Base-by-base conservation (phyloP, 1,139 yeast genomes). In the Sugiyamaella xylanicola region DNA sequence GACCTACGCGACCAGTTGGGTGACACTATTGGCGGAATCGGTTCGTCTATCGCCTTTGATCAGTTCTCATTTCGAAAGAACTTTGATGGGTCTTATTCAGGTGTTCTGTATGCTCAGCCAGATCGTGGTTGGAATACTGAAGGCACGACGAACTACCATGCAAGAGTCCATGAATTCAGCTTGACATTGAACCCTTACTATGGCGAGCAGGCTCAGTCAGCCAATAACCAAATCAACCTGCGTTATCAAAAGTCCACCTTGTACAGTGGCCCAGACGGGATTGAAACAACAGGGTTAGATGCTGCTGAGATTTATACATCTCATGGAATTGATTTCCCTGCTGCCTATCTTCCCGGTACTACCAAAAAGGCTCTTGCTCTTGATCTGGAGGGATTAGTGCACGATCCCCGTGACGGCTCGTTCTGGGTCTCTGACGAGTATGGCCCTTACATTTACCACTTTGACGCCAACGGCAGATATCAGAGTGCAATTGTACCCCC, bases 101-200 rank as follows among this genome's bases (percentile, higher is more conserved):
- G 59, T 13, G 53, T 40, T 9, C 41, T 59, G 46, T 59, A 58
- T 42, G 59, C 57, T 15, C 59, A 55, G 45, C 62, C 62, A 5
- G 62, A 59, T 36, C 50, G 62, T 42, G 62, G 62, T 32, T 58
- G 62, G 59, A 59, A 59, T 42, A 59, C 62, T 37, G 59, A 54
- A 50, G 19, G 35, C 8, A 56, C 61, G 15, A 57, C 54, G 15
- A 46, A 58, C 50, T 59, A 56, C 48, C 56, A 53, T 32, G 59
- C 53, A 22, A 51, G 62, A 29, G 54, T 56, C 7, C 61, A 59
- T 29, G 51, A 46, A 7, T 59, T 59, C 40, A 54, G 44, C 39
- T 22, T 59, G 37, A 52, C 48, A 15, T 39, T 59, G 37, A 54
- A 54, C 25, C 62, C 62, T 8, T 59, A 58, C 43, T 59, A 40